These are phyloP conservation scores for Penicillium roqueforti DNA, from an alignment of 495 filamentous ascomycete species.

Conservation along the genomic window DNA sequence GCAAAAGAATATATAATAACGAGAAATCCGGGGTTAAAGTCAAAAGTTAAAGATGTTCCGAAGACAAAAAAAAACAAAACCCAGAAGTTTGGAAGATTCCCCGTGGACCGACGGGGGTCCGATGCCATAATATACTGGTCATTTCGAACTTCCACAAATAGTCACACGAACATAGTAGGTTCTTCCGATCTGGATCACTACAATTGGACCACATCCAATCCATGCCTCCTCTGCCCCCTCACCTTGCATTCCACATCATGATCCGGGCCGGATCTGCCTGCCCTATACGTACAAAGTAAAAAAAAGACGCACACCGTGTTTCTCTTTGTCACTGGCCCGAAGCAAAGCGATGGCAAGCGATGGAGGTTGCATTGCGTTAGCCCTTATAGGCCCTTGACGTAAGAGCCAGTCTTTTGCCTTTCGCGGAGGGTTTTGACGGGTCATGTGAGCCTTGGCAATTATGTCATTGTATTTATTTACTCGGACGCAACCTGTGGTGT, in stretches of 20 bases:
- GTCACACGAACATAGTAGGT: slow-evolving; percentile 1
- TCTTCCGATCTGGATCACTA: background rate
- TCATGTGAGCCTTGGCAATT: slow-evolving; percentile 13
- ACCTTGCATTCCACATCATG: slow-evolving; percentile 7
- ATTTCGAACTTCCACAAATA: background rate
- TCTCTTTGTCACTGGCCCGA: slow-evolving; percentile 29
- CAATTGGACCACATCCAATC: slow-evolving; percentile 3
- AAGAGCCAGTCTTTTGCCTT: background rate
- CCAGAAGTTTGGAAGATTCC: background rate
- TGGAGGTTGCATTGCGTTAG: slow-evolving; percentile 7
- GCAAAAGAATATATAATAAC: background rate
- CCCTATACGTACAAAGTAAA: slow-evolving; percentile 4
- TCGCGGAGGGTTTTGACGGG: slow-evolving; percentile 6
- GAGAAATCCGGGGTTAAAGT: slow-evolving; percentile 29
- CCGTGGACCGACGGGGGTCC: slow-evolving; percentile 3
- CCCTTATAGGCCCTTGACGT: slow-evolving; percentile 4
- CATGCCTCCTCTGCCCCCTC: slow-evolving; percentile 4
- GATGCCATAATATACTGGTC: slow-evolving; percentile 2
- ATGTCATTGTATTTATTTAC: slow-evolving; percentile 2
- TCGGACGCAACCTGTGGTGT: background rate
- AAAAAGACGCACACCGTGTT: slow-evolving; percentile 9
- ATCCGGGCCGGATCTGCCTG: slow-evolving; percentile 22
- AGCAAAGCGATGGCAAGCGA: slow-evolving; percentile 30
- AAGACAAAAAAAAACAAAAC: slow-evolving; percentile 5
- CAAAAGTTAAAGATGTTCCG: background rate